Evolutionary conservation across 2,329 filamentous ascomycete genomes (phyloP), one percentile per base, ranked within the genome.

Genomic region (Cercospora beticola): DNA sequence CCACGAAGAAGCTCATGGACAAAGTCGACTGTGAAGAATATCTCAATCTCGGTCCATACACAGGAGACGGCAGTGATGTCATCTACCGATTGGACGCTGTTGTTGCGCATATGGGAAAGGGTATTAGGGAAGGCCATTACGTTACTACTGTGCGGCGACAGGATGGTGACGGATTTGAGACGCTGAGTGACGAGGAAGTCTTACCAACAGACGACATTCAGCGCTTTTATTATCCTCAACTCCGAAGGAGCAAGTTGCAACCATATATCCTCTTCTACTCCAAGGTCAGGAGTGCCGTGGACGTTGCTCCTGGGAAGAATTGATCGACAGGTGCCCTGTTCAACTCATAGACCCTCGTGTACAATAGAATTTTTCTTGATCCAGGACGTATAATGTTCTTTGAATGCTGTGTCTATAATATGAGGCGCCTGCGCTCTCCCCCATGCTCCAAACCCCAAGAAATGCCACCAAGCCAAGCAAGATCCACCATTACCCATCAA

Each of bases 51-150:
- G 59, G 59, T 21, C 28, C 36, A 9, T 62, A 46, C 5, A 33
- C 30, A 2, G 7, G 8, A 1, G 58, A 31, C 6, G 36, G 26
- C 1, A 61, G 58, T 6, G 62, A 67, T 26, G 28, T 58, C 9
- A 16, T 63, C 21, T 72, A 72, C 46, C 43, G 68, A n/a, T n/a
- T 72, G 30, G 64, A 70, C 23, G 70, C 33, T 9, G 68, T 72
- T 1, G 64, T 72, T 2, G 61, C 52, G 4, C 68, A 72, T 21
- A 1, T 7, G 0, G 66, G 68, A 3, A 4, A 3, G 1, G 4
- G 0, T 0, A 57, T 62, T 16, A 10, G 36, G 4, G 3, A 16
- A 0, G 68, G 70, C 10, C 70, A 72, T 49, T 67, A 59, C 28
- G 36, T 68, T 18, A 43, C 70, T 5, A 43, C 62, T 16, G 66